Base-by-base conservation (phyloP, 805 yeast genomes). In the Teunomyces barrocoloradensis region DNA sequence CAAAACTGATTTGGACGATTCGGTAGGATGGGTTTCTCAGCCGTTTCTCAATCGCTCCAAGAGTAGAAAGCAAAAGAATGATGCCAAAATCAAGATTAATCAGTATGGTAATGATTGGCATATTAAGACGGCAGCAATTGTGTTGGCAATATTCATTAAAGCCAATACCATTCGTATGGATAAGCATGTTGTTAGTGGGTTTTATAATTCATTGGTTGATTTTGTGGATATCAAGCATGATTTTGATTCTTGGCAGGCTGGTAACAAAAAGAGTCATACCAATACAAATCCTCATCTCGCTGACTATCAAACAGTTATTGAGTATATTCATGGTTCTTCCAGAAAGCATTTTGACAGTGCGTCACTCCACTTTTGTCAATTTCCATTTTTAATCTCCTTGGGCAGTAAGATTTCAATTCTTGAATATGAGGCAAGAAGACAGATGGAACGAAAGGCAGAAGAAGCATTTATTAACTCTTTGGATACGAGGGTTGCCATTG, bases 61-160 rank as follows among this genome's bases (percentile, higher is more conserved):
- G 11, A 20, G 20, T 11, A 42, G 34, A 27, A 13, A 18, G 35
- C 38, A 54, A 52, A 53, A 23, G 23, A 30, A 25, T 7, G 20
- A 58, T 9, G 39, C 58, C 5, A 78, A 74, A 48, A 73, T 83
- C 10, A 71, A 68, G 45, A 61, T 82, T 4, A 77, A 77, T 35
- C 82, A 80, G 54, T 91, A 91, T 62, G 84, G 87, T 0, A 76
- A 78, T 50, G 90, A 88, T 58, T 92, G 97, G 96, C 90, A 85
- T 53, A 69, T 91, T 29, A 71, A 77, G 45, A 75, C 89, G 0
- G 89, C 90, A 0, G 82, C 87, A 1, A 70, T 78, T 23, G 68
- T 84, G 1, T 65, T 87, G 54, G 74, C 81, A 0, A 59, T 81
- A 12, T 75, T 85, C 23, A 78, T 79, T 57, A 65, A 67, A 37